phyloP scores from a whole-genome alignment of 148 eudicot species.

The Linanthus parryae region DNA sequence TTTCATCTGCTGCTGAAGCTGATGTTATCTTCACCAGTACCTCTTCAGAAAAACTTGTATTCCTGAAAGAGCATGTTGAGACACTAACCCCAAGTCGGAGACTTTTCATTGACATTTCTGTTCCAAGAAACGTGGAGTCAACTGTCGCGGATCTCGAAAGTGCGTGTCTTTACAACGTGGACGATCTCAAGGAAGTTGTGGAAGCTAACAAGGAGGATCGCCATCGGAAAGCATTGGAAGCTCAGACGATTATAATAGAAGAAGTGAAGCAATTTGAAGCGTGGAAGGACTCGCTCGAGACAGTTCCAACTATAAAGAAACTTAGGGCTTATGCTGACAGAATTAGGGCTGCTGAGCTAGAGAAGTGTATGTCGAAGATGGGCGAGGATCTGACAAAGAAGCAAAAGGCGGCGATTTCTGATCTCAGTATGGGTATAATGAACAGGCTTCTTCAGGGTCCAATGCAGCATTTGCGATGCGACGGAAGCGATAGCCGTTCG shows the following conservation, averaged over 20 bases:
- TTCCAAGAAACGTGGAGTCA: slow-evolving; percentile 49
- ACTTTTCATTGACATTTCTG: slow-evolving; percentile 45
- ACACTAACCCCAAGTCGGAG: slow-evolving; percentile 24
- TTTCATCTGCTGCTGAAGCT: slow-evolving; percentile 35
- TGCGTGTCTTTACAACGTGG: slow-evolving; percentile 40
- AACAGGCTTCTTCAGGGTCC: slow-evolving; percentile 59
- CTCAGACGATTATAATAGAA: slow-evolving; percentile 31
- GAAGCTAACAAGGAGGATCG: slow-evolving; percentile 47
- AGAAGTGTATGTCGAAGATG: slow-evolving; percentile 41
- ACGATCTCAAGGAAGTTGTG: slow-evolving; percentile 48
- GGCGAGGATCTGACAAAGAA: slow-evolving; percentile 31
- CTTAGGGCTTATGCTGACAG: slow-evolving; percentile 47
- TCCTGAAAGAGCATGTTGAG: slow-evolving; percentile 32
- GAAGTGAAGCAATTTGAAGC: slow-evolving; percentile 46
- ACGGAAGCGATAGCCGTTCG: slow-evolving; percentile 19
- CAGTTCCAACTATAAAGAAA: slow-evolving; percentile 52
- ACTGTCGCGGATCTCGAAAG: slow-evolving; percentile 29
- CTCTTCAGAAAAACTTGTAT: slow-evolving; percentile 31
- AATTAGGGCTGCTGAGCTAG: slow-evolving; percentile 42
- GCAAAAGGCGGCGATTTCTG: slow-evolving; percentile 32
- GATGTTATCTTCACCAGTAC: slow-evolving; percentile 51
- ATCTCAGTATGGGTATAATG: slow-evolving; percentile 32
- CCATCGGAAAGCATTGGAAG: slow-evolving; percentile 35
- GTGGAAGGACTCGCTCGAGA: slow-evolving; percentile 47
- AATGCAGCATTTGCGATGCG: slow-evolving; percentile 46